Evolutionary conservation across 257 asterid species (phyloP), one percentile per base, ranked within the genome.

Genomic region (Verbascum thapsus): DNA sequence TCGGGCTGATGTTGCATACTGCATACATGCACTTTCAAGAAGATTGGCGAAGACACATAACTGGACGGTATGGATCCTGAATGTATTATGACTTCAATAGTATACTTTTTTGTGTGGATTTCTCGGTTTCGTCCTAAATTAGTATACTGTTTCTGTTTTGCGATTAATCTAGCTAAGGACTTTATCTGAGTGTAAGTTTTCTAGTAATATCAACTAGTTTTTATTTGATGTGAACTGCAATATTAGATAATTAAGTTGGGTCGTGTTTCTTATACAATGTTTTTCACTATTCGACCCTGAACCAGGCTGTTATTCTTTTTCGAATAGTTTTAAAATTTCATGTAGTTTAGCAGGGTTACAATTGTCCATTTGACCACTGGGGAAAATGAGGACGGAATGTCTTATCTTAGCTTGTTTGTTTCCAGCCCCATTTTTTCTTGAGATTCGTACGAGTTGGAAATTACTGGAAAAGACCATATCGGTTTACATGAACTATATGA

Each of bases 1-100:
- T 55, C 82, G 96, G 58, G 94, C 91, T 67, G 97, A 92, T 75
- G 97, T 89, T 80, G 97, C 94, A 10, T 92, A 89, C 81, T 92
- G 99, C 79, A 76, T 89, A 71, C 96, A 87, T 60, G 99, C 95
- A 30, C 87, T 92, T 70, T 64, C 96, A 9, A 79, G 96, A 78
- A 75, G 99, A 73, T 76, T 92, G 86, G 87, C 88, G 0, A 92
- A 92, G 88, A 92, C 99, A 2, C 96, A 73, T 74, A 89, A 89
- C 60, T 92, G 99, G 99, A 92, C 95, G 90, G 99, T 89, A 89
- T 72, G 78, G 48, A 79, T 62, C 57, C 53, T 59, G 58, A 50
- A n/a, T 59, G 18, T 12, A 10, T 17, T 8, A 13, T 16, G n/a
- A 49, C 50, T 34, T 53, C 23, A 9, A n/a, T 53, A 2, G 38